Base-by-base conservation (phyloP, 805 yeast genomes). In the Saturnispora galanensis region DNA sequence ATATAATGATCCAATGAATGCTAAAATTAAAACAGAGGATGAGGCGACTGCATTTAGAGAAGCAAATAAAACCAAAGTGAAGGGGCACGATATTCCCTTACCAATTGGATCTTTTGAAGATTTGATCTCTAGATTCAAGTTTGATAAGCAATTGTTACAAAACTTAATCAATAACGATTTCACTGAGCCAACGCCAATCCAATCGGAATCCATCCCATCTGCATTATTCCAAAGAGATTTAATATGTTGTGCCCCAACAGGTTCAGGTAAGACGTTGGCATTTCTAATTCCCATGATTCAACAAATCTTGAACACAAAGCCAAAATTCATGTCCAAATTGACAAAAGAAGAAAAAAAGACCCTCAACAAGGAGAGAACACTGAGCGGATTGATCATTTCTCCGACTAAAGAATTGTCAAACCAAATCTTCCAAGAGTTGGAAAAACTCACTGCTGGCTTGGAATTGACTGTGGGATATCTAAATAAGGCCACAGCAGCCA, bases 191-290 rank as follows among this genome's bases (percentile, higher is more conserved):
- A 90, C 98, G 0, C 81, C 97, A 3, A 85, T 93, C 54, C 99
- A 93, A 65, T 76, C 87, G 49, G 97, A 93, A 62, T 78, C 88
- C 2, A 79, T 93, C 35, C 97, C 98, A 2, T 68, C 78, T 9
- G 64, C 85, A 11, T 64, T 87, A 43, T 70, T 76, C 43, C 73
- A 69, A 28, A 74, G 95, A 47, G 97, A 90, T 58, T 60, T 93
- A 31, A 69, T 93, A 36, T 95, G 95, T 1, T 86, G 96, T 70
- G 97, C 97, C 0, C 97, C 97, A 39, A 93, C 98, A 1, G 98
- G 98, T 54, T 87, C 97, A 4, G 98, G 98, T 70, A 93, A 93
- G 60, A 93, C 98, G 0, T 68, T 93, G 40, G 95, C 97, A 29
- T 93, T 84, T 58, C 66, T 85, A 46, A 76, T 88, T 13, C 98